Percentiles rank a stretch among this genome's conserved stretches.
Conservation (phyloP, 345 rosid species). For the Conringia planisiliqua region DNA sequence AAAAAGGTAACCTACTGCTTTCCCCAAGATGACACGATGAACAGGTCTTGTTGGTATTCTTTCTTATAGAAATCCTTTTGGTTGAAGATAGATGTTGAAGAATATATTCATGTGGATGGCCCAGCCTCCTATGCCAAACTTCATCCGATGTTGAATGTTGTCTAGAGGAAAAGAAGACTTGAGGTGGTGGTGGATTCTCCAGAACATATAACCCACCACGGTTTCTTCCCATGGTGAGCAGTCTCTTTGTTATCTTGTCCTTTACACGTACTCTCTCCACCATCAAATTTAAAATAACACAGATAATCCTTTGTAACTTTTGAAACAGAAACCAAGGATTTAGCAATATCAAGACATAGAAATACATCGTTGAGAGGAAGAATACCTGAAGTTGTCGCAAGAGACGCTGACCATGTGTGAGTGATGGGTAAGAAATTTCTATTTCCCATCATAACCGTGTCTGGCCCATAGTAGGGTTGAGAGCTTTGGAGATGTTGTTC, state of each 20-base stretch:
- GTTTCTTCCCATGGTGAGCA: neutral
- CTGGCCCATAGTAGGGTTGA: too few species aligned
- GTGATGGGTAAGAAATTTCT: too few species aligned
- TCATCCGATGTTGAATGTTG: neutral
- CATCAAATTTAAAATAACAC: neutral
- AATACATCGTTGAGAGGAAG: too few species aligned
- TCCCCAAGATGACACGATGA: neutral
- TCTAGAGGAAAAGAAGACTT: neutral
- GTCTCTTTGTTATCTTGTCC: neutral
- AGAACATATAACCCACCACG: neutral
- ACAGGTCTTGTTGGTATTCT: too few species aligned
- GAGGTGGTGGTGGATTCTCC: neutral
- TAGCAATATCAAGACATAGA: neutral
- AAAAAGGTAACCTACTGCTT: neutral
- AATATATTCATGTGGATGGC: neutral
- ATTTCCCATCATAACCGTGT: too few species aligned
- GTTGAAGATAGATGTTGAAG: neutral
- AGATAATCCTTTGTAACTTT: neutral
- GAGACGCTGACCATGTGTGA: too few species aligned
- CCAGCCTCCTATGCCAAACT: neutral
- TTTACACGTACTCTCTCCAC: neutral
- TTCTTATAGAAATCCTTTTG: neutral
- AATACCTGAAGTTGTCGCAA: too few species aligned
- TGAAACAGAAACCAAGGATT: neutral
- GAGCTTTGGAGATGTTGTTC: too few species aligned